Conservation (phyloP, 2,329 filamentous ascomycete genomes). For the Aureobasidium sp. region DNA sequence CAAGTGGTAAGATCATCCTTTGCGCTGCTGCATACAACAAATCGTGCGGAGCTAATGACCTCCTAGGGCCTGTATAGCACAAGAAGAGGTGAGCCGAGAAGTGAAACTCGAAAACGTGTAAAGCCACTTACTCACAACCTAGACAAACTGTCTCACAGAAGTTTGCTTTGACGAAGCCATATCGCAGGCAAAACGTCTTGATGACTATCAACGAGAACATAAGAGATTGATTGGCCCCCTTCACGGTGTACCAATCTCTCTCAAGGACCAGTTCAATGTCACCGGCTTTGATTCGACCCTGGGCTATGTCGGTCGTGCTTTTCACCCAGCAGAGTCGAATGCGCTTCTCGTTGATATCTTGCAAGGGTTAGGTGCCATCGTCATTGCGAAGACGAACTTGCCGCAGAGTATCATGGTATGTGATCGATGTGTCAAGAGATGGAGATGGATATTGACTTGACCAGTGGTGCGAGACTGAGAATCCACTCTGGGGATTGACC, state of each 20-base stretch:
- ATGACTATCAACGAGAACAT: conserved; percentile 42
- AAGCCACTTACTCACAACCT: neutral
- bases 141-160: conserved; percentile 27
- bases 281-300: conserved; percentile 44
- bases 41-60: neutral
- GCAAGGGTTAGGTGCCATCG: conserved; percentile 41
- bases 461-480: conserved; percentile 46
- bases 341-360: conserved; percentile 44
- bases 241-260: conserved; percentile 33
- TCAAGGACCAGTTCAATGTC: conserved; percentile 52
- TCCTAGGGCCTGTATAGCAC: neutral
- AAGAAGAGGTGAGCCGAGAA: neutral
- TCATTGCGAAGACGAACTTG: conserved; percentile 47
- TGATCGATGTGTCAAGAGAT: neutral
- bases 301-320: conserved; percentile 44
- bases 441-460: conserved; percentile 21
- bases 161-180: conserved; percentile 49
- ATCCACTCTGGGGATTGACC: conserved; percentile 44
- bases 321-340: conserved; percentile 42
- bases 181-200: conserved; percentile 39
- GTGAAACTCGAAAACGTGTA: too few relatives aligned
- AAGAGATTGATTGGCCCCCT: conserved; percentile 31
- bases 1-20: too few relatives aligned
- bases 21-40: too few relatives aligned
- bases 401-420: conserved; percentile 43